Conservation (phyloP, 2,329 filamentous ascomycete genomes). For the Aureobasidium sp. region DNA sequence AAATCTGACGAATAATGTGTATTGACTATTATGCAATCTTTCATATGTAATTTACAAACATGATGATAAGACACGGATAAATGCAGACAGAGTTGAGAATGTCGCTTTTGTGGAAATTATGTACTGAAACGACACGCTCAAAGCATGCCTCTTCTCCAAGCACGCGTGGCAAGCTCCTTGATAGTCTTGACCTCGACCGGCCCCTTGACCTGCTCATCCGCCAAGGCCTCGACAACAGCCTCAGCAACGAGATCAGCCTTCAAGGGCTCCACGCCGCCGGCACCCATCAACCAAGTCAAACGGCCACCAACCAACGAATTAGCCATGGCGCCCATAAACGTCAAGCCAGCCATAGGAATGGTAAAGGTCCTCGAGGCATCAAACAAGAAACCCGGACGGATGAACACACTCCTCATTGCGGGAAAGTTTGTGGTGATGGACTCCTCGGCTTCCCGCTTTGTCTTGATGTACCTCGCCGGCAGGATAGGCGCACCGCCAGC, state of each 20-base stretch:
- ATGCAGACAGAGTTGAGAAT: no score
- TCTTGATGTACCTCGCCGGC: conserved; percentile 77
- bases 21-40: neutral
- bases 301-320: conserved; percentile 72
- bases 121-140: neutral
- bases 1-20: neutral
- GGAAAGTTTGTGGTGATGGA: conserved; percentile 20
- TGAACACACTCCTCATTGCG: conserved; percentile 68
- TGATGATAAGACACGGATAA: neutral
- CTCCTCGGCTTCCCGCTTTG: conserved; percentile 84
- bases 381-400: conserved; percentile 83
- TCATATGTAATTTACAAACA: neutral
- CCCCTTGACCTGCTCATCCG: conserved; percentile 64
- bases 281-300: conserved; percentile 69
- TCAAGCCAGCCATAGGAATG: conserved; percentile 72
- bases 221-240: conserved; percentile 80
- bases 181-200: conserved; percentile 73
- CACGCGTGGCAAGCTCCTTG: conserved; percentile 69
- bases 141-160: conserved; percentile 87
- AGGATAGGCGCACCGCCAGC: conserved; percentile 78
- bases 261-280: conserved; percentile 76
- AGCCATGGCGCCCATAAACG: conserved; percentile 65
- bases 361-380: conserved; percentile 76
- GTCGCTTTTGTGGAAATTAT: no score
- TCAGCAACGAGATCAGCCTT: conserved; percentile 83